Conservation (phyloP, 1,284 basidiomycete genomes). For the Wolfiporia cocos region DNA sequence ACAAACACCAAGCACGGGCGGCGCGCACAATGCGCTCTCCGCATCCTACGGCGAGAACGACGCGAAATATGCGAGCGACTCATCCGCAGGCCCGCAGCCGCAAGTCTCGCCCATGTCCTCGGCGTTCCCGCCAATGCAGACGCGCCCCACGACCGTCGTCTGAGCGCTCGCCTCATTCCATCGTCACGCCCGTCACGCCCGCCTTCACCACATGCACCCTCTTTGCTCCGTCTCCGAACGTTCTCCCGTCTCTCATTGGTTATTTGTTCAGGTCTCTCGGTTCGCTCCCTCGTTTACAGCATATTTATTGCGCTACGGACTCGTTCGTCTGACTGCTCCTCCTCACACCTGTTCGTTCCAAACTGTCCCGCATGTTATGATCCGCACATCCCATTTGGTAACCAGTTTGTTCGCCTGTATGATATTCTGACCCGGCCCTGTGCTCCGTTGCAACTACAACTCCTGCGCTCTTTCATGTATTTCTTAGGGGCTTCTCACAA, state of each 20-base stretch:
- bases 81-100: constrained; percentile 32
- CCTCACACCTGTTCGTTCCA: background rate
- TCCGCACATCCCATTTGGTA: no score
- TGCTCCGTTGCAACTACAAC: no score
- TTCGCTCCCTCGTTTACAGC: background rate
- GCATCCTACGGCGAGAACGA: constrained; percentile 16
- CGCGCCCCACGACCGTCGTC: constrained; percentile 20
- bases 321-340: background rate
- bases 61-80: constrained; percentile 12
- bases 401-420: constrained; percentile 2
- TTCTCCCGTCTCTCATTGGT: background rate
- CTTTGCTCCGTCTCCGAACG: background rate
- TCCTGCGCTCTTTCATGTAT: no score
- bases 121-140: constrained; percentile 48
- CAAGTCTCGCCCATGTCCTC: constrained; percentile 73
- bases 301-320: background rate
- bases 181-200: background rate
- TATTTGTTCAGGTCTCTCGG: background rate
- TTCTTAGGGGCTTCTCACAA: no score
- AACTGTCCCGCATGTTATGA: background rate
- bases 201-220: background rate
- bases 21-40: constrained; percentile 19
- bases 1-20: constrained; percentile 50
- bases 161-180: constrained; percentile 5
- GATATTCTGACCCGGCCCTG: no score